Evolutionary conservation across 1,139 yeast species (phyloP).

Genomic region (Diutina catenulata): DNA sequence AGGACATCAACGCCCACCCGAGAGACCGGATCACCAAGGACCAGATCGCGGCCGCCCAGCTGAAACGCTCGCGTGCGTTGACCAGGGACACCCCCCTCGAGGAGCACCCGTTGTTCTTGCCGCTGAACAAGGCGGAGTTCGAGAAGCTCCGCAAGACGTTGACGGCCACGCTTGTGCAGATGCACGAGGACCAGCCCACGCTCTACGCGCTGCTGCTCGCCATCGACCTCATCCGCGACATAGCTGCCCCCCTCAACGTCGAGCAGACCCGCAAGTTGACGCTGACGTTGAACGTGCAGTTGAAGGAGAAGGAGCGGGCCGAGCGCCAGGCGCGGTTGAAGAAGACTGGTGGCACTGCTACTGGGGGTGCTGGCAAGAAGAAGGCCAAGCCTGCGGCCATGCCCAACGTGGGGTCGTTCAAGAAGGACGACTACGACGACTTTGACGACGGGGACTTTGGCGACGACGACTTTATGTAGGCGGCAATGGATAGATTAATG

Average conservation of each 20-base stretch:
- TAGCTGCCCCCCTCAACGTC: conserved; percentile 66
- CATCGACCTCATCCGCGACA: conserved; percentile 75
- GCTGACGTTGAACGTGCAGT: conserved; percentile 69
- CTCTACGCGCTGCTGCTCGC: conserved; percentile 69
- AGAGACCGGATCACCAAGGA: conserved; percentile 30
- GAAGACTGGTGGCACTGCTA: conserved; percentile 74
- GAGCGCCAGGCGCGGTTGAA: conserved; percentile 79
- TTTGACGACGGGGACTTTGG: conserved; percentile 38
- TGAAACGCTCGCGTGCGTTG: conserved; percentile 26
- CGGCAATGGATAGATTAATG: too few relatives aligned
- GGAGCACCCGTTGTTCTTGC: conserved; percentile 68
- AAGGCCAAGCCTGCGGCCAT: conserved; percentile 72
- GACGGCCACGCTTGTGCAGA: conserved; percentile 50
- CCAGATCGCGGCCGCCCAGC: conserved; percentile 31
- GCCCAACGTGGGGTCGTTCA: conserved; percentile 68
- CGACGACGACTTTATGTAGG: conserved; percentile 85
- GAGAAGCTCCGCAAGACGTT: conserved; percentile 77
- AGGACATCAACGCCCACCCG: conserved; percentile 48
- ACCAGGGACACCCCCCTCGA: conserved; percentile 61
- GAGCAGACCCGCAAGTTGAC: conserved; percentile 81
- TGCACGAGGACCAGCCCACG: conserved; percentile 51
- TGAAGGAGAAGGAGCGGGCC: conserved; percentile 79
- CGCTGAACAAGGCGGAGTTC: conserved; percentile 69
- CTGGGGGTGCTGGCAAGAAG: conserved; percentile 94
- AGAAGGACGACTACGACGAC: conserved; percentile 61